Evolutionary conservation across 331 rosid genomes (phyloP).

Genomic region (Quercus lobata): DNA sequence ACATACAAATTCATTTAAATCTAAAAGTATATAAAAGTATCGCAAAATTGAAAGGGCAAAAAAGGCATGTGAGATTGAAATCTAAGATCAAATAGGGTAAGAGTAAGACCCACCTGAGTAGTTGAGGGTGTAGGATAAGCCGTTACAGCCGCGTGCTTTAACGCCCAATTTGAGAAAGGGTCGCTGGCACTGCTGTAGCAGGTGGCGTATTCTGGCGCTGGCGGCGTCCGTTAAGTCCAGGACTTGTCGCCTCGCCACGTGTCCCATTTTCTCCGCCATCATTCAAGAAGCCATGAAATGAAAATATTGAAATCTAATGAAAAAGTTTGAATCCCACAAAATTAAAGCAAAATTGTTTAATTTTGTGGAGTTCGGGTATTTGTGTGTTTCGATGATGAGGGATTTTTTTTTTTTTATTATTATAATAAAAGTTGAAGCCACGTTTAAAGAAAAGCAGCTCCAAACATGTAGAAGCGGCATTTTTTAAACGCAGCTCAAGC

Average conservation of each 20-base stretch:
- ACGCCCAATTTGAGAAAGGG: conserved; percentile 74
- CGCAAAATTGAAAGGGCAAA: neutral
- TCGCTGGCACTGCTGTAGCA: conserved; percentile 76
- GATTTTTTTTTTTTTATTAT: too few relatives aligned
- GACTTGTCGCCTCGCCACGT: conserved; percentile 67
- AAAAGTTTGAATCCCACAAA: too few relatives aligned
- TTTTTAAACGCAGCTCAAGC: too few relatives aligned
- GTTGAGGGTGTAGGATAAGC: conserved; percentile 89
- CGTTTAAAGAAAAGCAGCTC: too few relatives aligned
- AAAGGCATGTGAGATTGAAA: neutral
- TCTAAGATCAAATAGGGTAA: neutral
- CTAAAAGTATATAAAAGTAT: neutral
- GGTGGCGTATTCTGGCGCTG: conserved; percentile 51
- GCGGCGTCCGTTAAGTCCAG: conserved; percentile 67
- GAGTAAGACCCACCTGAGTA: conserved; percentile 57
- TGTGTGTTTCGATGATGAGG: too few relatives aligned
- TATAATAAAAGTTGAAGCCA: too few relatives aligned
- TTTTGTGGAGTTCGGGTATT: too few relatives aligned
- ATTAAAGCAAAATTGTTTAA: too few relatives aligned
- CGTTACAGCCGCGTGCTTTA: conserved; percentile 97
- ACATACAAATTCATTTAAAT: too few relatives aligned
- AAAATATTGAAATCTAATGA: too few relatives aligned
- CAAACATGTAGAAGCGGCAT: too few relatives aligned
- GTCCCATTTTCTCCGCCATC: conserved; percentile 48
- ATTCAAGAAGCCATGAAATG: conserved; percentile 66